Conservation (phyloP, 305 asterid genomes). For the Withania somnifera region DNA sequence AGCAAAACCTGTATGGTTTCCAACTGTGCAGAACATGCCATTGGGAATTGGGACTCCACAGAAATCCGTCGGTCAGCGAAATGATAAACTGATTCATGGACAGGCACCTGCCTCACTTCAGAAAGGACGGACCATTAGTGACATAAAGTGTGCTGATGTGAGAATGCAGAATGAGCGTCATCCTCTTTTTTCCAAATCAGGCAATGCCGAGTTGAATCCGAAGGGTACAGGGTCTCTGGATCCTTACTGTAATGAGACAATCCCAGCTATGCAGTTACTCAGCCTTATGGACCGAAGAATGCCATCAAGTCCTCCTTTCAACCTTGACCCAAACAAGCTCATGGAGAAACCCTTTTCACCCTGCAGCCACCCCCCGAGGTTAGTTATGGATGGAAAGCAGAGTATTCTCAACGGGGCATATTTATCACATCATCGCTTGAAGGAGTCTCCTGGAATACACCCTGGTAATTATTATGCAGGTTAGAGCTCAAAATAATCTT, state of each 20-base stretch:
- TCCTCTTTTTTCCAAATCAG: conserved; percentile 12
- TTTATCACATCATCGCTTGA: conserved; percentile 16
- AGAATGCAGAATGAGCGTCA: conserved; percentile 18
- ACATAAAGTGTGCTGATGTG: conserved; percentile 33
- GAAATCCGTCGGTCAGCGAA: conserved; percentile 19
- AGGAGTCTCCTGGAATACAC: conserved; percentile 16
- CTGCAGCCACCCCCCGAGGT: conserved; percentile 35
- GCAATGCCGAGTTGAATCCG: conserved; percentile 6
- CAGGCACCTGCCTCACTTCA: conserved; percentile 8
- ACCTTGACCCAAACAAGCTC: conserved; percentile 19
- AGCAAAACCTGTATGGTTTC: conserved; percentile 31
- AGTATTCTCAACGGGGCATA: conserved; percentile 20
- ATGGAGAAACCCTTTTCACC: conserved; percentile 39
- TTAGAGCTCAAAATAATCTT: conserved; percentile 26
- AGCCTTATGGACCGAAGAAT: conserved; percentile 58
- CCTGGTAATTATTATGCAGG: conserved; percentile 17
- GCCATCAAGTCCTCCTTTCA: conserved; percentile 20
- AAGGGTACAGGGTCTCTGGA: conserved; percentile 31
- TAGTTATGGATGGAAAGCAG: conserved; percentile 27
- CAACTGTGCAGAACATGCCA: conserved; percentile 25
- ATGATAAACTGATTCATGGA: conserved; percentile 12
- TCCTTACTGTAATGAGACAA: conserved; percentile 46
- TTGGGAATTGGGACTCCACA: conserved; percentile 21
- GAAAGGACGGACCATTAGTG: conserved; percentile 44
- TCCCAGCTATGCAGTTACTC: conserved; percentile 77